These are phyloP conservation scores for Helichrysum umbraculigerum DNA, from an alignment of 129 eudicot genomes.

Conservation along the genomic window DNA sequence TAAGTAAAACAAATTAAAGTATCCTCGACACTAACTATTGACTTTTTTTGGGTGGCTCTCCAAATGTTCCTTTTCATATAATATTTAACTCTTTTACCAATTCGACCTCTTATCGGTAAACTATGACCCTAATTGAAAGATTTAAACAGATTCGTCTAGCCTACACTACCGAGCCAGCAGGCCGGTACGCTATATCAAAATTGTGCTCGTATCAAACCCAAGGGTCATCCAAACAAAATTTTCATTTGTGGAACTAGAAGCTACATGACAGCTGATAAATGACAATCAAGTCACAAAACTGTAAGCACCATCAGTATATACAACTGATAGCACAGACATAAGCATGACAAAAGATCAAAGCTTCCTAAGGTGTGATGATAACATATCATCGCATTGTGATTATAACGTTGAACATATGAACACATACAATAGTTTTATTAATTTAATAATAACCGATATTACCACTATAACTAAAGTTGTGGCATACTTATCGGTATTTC, in stretches of 20 bases:
- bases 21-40: not conserved
- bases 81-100: not conserved
- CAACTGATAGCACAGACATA: not conserved
- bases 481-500: slow-evolving; percentile 99
- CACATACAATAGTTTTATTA: slow-evolving; percentile 11
- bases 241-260: not conserved
- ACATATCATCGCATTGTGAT: not conserved
- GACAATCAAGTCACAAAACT: not conserved
- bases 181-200: slow-evolving; percentile 5
- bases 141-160: not conserved
- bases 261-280: not conserved
- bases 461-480: slow-evolving; percentile 38
- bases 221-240: not conserved
- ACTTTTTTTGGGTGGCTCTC: not conserved
- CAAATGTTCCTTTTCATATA: not conserved
- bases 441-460: slow-evolving; percentile 34
- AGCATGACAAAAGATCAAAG: not conserved
- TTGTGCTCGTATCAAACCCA: slow-evolving; percentile 1
- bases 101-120: not conserved
- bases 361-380: not conserved
- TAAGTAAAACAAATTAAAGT: not conserved
- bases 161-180: not conserved
- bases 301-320: not conserved
- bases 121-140: not conserved
- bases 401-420: slow-evolving; percentile 11